Conservation (phyloP, 2,329 filamentous ascomycete species). For the Macrophomina tecta region DNA sequence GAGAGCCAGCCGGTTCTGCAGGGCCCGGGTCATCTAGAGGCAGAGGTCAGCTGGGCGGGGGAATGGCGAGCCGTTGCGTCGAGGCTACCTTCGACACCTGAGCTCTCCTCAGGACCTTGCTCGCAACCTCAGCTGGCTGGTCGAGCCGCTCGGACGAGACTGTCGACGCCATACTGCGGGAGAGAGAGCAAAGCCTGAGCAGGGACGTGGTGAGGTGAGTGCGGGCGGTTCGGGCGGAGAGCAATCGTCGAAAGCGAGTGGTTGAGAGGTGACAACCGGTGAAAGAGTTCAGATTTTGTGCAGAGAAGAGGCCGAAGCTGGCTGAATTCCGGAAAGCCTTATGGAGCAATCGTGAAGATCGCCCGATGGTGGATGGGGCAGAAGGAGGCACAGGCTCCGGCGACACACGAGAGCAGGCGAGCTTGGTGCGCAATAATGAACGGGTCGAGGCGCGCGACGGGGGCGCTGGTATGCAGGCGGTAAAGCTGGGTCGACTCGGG, state of each 20-base stretch:
- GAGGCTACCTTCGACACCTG: constrained; percentile 50
- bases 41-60: constrained; percentile 33
- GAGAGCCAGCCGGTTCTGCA: constrained; percentile 92
- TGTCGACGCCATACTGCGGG: constrained; percentile 27
- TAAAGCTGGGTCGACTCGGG: background rate
- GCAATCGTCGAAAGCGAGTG: constrained; percentile 1
- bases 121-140: constrained; percentile 48
- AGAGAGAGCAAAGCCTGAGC: constrained; percentile 17
- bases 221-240: constrained; percentile 16
- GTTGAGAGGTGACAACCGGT: constrained; percentile 6
- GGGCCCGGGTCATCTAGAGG: constrained; percentile 82
- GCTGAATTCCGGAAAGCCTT: constrained; percentile 29
- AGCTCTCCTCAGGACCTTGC: constrained; percentile 50
- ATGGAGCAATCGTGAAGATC: constrained; percentile 27
- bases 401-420: constrained; percentile 27
- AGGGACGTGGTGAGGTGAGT: background rate
- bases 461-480: background rate
- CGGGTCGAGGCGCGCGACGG: background rate
- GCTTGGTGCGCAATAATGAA: constrained; percentile 26
- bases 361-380: constrained; percentile 28
- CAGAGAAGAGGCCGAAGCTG: constrained; percentile 26
- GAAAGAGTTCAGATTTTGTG: constrained; percentile 28
- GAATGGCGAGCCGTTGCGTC: constrained; percentile 24
- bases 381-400: constrained; percentile 25
- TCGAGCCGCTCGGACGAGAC: constrained; percentile 36